These are phyloP conservation scores for Fusarium pseudograminearum DNA, from an alignment of 2,329 filamentous ascomycete genomes.

Conservation along the genomic window DNA sequence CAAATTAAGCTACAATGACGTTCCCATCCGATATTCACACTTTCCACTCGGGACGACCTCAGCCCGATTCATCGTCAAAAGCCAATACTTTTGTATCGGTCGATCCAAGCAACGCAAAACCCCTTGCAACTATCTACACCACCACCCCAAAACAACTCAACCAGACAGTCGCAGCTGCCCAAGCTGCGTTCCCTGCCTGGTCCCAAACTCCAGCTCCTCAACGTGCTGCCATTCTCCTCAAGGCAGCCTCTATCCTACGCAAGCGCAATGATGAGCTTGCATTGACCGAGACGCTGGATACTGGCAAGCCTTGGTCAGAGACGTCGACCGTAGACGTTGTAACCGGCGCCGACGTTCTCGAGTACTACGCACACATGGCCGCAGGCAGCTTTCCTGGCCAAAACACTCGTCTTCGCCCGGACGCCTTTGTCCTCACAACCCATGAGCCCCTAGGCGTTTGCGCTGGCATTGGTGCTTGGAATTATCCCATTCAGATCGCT, in stretches of 20 bases:
- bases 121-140: constrained; percentile 77
- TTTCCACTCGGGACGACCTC: constrained; percentile 79
- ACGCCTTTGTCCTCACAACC: constrained; percentile 85
- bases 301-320: constrained; percentile 87
- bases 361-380: constrained; percentile 86
- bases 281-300: constrained; percentile 83
- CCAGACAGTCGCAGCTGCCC: constrained; percentile 76
- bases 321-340: constrained; percentile 86
- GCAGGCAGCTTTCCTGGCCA: constrained; percentile 85
- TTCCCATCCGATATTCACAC: constrained; percentile 65
- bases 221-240: constrained; percentile 81
- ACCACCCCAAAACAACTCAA: constrained; percentile 77
- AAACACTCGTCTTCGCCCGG: constrained; percentile 77
- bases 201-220: constrained; percentile 79
- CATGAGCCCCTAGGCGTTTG: constrained; percentile 87
- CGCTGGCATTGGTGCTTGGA: constrained; percentile 90
- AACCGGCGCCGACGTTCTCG: constrained; percentile 86
- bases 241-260: constrained; percentile 79
- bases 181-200: constrained; percentile 80
- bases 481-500: constrained; percentile 91
- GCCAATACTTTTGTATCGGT: constrained; percentile 76
- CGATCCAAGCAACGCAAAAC: constrained; percentile 77
- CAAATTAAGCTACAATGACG: constrained; percentile 47
- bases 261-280: constrained; percentile 84
- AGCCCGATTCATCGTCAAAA: constrained; percentile 67